phyloP scores from a whole-genome alignment of 257 asterid species.

The Mentha longifolia region DNA sequence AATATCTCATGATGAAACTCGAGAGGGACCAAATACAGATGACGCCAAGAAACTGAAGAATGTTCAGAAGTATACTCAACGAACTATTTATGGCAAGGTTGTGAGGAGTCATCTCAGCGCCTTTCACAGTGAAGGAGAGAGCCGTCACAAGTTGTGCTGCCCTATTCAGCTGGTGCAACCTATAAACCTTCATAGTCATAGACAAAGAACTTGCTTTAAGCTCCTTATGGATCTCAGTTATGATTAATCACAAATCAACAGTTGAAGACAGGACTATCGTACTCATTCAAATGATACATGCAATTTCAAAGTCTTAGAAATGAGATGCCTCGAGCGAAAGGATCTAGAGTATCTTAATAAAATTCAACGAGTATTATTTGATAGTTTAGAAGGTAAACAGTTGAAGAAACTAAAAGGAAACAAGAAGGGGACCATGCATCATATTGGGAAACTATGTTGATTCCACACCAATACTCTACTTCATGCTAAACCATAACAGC shows the following conservation, averaged over 20 bases:
- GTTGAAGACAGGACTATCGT: neutral
- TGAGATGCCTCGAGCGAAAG: neutral
- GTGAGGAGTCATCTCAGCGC: constrained; percentile 94
- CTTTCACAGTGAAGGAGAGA: constrained; percentile 85
- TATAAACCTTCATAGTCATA: constrained; percentile 59
- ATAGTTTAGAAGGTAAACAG: neutral
- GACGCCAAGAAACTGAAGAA: constrained; percentile 87
- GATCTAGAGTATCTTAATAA: too few species aligned
- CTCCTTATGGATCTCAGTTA: constrained; percentile 2
- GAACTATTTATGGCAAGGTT: constrained; percentile 85
- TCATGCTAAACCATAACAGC: neutral
- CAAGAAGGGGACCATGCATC: constrained; percentile 8
- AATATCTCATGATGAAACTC: constrained; percentile 80
- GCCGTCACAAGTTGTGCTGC: constrained; percentile 96
- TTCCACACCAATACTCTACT: neutral
- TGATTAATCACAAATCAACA: neutral
- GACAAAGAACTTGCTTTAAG: neutral
- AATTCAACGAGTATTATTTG: neutral
- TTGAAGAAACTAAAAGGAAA: too few species aligned
- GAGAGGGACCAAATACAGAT: constrained; percentile 94
- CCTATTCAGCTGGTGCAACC: constrained; percentile 95
- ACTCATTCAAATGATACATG: constrained; percentile 12
- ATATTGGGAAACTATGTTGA: neutral
- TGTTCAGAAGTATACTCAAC: constrained; percentile 72
- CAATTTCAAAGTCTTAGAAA: neutral